A percentile compares a stretch with the other conserved stretches of the same genome.
Evolutionary conservation across 1,284 basidiomycete genomes (phyloP).

Genomic region (Wallemia hederae): DNA sequence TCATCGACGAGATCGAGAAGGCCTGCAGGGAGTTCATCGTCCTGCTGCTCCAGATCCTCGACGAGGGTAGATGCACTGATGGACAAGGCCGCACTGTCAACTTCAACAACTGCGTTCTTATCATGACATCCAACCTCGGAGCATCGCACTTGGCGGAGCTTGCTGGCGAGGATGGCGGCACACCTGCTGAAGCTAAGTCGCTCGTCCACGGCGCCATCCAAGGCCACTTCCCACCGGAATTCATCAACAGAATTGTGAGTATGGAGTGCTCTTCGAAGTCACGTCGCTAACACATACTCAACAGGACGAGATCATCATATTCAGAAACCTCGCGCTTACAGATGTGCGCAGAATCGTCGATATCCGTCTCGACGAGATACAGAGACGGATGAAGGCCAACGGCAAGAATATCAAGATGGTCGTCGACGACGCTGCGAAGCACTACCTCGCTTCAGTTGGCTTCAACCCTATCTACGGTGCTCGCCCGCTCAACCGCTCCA

Average conservation of each 20-base stretch:
- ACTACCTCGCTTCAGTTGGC: conserved; percentile 53
- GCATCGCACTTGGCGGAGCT: conserved; percentile 24
- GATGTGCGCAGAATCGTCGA: conserved; percentile 25
- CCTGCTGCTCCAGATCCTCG: conserved; percentile 27
- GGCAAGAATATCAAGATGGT: conserved; percentile 46
- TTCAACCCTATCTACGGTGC: conserved; percentile 42
- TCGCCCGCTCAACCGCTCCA: conserved; percentile 65
- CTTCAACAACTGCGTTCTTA: conserved; percentile 8
- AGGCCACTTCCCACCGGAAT: conserved; percentile 25
- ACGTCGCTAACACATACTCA: neutral
- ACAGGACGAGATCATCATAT: conserved; percentile 24
- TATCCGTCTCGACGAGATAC: conserved; percentile 26
- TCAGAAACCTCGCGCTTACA: conserved; percentile 20
- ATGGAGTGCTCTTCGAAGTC: neutral
- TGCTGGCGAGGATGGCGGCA: conserved; percentile 16
- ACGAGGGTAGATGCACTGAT: conserved; percentile 24
- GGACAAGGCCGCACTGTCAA: conserved; percentile 18
- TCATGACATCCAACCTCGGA: conserved; percentile 22
- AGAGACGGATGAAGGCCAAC: conserved; percentile 40
- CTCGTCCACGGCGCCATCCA: conserved; percentile 22
- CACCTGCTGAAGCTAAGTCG: conserved; percentile 15
- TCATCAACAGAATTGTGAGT: conserved; percentile 21
- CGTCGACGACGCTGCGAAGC: conserved; percentile 43
- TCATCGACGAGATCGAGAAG: conserved; percentile 21
- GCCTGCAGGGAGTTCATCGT: conserved; percentile 24